These are phyloP conservation scores for Apiotrichum mycotoxinovorans DNA, from an alignment of 1,284 basidiomycete genomes.

Conservation along the genomic window DNA sequence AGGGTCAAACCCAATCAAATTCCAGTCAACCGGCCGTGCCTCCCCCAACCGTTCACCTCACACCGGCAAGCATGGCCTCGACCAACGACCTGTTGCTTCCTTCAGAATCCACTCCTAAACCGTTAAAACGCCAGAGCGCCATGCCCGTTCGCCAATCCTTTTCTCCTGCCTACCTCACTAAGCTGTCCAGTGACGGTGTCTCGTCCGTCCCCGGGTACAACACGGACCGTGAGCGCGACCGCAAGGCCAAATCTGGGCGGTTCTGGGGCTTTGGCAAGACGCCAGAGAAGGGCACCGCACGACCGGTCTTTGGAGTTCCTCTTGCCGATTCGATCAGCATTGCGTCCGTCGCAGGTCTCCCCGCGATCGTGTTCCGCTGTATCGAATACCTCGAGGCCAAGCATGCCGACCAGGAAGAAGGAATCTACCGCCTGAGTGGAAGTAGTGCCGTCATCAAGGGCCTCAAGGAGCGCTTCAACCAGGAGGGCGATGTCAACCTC, in stretches of 20 bases:
- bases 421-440: constrained; percentile 91
- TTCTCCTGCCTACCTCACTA: constrained; percentile 43
- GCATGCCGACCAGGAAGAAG: constrained; percentile 91
- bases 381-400: constrained; percentile 86
- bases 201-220: constrained; percentile 33
- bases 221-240: constrained; percentile 60
- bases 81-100: background rate
- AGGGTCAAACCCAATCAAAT: background rate
- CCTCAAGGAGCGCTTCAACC: constrained; percentile 88
- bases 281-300: constrained; percentile 52
- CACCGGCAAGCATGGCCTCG: background rate
- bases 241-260: constrained; percentile 81
- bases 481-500: constrained; percentile 89
- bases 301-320: constrained; percentile 85
- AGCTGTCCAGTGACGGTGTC: constrained; percentile 35
- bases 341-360: constrained; percentile 81
- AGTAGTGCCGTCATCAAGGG: constrained; percentile 91
- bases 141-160: constrained; percentile 36
- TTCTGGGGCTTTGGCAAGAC: constrained; percentile 72
- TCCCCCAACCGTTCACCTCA: background rate
- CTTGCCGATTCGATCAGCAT: constrained; percentile 84
- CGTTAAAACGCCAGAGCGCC: constrained; percentile 42
- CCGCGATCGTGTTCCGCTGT: constrained; percentile 90
- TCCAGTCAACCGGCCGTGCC: constrained; percentile 9
- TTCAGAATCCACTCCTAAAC: constrained; percentile 25